Evolutionary conservation across 129 eudicot genomes (phyloP), one percentile per base, ranked within the genome.

Genomic region (Tagetes erecta): DNA sequence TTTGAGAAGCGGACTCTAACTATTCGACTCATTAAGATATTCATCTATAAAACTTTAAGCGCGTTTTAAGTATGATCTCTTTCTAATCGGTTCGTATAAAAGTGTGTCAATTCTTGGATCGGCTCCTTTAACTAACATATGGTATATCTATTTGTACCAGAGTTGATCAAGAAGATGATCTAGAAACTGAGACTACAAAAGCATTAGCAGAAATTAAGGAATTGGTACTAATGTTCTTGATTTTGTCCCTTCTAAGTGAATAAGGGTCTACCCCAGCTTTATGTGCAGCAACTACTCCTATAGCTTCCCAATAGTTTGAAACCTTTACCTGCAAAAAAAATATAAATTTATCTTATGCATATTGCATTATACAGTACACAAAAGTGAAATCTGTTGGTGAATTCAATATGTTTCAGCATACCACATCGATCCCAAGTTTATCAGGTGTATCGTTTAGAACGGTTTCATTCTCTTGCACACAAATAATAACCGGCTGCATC

Each of bases 241-340:
- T 80, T 78, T 82, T 81, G 70, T 91, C 82, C 70, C 80, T 86
- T 70, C 99, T 80, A 33, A 94, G 96, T 14, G 99, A 88, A 67
- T 81, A 73, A 13, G 96, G 99, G 71, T 91, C 89, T 20, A 94
- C 84, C 77, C 97, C 99, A 4, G 97, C 96, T 67, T 94, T 94
- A 50, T 94, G 99, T 82, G 97, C 99, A 52, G 97, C 96, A 70
- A 94, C 74, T 38, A 91, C 97, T 51, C 98, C 98, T 68, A 90
- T 90, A 68, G 97, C 98, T 71, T 94, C 98, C 97, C 97, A 94
- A 59, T 94, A 94, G 73, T 94, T 94, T 63, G 98, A 84, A 57
- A 94, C 98, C 80, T 83, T 90, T 39, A 94, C 81, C 97, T 94
- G 88, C 49, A 85, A 76, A 45, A 85, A 76, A 45, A 56, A 63